Conservation (phyloP, 2,329 filamentous ascomycete species). For the Colletotrichum spaethianum region DNA sequence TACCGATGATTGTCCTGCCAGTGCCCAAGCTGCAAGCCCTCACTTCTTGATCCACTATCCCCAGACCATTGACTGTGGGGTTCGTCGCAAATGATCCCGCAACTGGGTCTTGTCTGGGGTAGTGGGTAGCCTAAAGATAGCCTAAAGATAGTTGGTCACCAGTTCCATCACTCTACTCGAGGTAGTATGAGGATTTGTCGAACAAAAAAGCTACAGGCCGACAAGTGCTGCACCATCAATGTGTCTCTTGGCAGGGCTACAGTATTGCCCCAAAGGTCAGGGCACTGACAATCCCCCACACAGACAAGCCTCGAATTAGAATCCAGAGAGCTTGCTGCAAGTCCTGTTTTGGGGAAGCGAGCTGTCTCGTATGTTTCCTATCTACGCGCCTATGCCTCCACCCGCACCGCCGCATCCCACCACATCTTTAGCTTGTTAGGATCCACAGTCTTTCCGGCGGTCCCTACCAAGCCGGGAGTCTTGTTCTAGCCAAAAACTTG, state of each 20-base stretch:
- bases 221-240: background rate
- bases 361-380: conserved; percentile 10
- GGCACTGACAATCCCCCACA: conserved; percentile 1
- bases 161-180: background rate
- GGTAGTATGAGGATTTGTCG: background rate
- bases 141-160: background rate
- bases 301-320: background rate
- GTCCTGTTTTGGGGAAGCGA: conserved; percentile 2
- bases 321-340: conserved; percentile 8
- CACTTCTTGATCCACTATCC: conserved; percentile 17
- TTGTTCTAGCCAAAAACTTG: conserved; percentile 14
- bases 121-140: background rate
- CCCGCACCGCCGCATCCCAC: conserved; percentile 12
- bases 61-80: conserved; percentile 18
- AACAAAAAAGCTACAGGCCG: background rate
- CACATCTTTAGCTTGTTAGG: conserved; percentile 18
- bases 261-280: background rate
- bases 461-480: conserved; percentile 13
- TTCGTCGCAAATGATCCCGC: background rate
- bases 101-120: conserved; percentile 22
- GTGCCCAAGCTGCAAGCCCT: conserved; percentile 1
- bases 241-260: background rate
- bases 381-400: background rate
- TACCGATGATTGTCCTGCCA: background rate
- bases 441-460: conserved; percentile 15